Evolutionary conservation across 208 protist species (phyloP).

Genomic region (Trypanosoma boissoni): DNA sequence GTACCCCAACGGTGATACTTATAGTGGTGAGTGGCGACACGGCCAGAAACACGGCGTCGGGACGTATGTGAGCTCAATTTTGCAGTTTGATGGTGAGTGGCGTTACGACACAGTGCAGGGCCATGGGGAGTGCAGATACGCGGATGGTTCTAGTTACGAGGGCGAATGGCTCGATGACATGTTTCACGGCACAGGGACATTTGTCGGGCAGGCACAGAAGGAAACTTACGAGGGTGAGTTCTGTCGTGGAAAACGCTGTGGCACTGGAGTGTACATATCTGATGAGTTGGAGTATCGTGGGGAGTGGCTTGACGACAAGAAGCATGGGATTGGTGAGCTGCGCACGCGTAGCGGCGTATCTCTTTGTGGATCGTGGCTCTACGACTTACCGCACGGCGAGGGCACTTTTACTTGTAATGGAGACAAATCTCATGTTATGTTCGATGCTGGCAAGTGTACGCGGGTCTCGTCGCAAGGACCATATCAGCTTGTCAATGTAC

Average conservation of each 20-base stretch:
- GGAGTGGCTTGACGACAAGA: conserved; percentile 64
- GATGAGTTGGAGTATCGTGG: conserved; percentile 63
- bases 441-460: conserved; percentile 18
- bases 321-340: conserved; percentile 66
- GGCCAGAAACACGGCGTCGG: conserved; percentile 74
- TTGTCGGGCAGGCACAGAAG: conserved; percentile 19
- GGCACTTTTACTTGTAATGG: conserved; percentile 21
- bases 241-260: conserved; percentile 53
- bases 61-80: conserved; percentile 47
- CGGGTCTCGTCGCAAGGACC: neutral
- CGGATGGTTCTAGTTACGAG: conserved; percentile 65
- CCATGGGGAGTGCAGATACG: conserved; percentile 54
- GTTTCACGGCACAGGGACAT: conserved; percentile 65
- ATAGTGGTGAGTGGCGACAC: conserved; percentile 70
- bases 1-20: conserved; percentile 79
- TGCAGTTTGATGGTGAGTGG: conserved; percentile 79
- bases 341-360: conserved; percentile 33
- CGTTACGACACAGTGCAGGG: conserved; percentile 58
- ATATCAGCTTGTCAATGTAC: conserved; percentile 19
- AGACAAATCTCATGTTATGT: conserved; percentile 13
- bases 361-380: conserved; percentile 51
- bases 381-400: conserved; percentile 57
- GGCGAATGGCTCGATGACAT: conserved; percentile 63
- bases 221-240: conserved; percentile 66
- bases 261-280: conserved; percentile 56